Base-by-base conservation (phyloP, 768 basidiomycete genomes). In the Calocybe indica region DNA sequence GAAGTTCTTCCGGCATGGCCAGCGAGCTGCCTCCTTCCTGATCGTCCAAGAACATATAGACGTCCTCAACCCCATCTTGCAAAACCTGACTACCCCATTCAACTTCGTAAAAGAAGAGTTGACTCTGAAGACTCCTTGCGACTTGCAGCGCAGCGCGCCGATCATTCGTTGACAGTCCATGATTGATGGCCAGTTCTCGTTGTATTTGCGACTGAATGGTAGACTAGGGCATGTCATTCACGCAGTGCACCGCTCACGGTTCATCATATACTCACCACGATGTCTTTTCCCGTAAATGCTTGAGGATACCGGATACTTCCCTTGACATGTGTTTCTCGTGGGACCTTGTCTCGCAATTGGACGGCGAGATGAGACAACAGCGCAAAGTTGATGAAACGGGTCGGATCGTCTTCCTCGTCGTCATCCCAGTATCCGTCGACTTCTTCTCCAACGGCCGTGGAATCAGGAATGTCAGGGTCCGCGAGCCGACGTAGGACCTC, bases 71-170 rank as follows among this genome's bases (percentile, higher is more conserved):
- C 3, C 88, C 84, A 58, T 94, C 92, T 47, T 87, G 81, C 46
- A 96, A 67, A 1, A 83, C 73, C 13, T 83, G 80, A 43, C 83
- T 82, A 30, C 88, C 91, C 90, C 93, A 95, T 60, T 97, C 93
- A 6, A 97, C 93, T 62, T 98, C 95, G 60, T 92, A 91, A 65
- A 96, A 94, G 74, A 92, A 97, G 5, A 98, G 75, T 61, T 95
- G 92, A 49, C 80, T 85, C 60, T 97, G 93, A 34, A 98, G 72
- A 48, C 88, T 90, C 35, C 92, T 83, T 4, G 92, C 96, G 34
- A 95, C 85, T 60, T 88, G 83, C 29, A 96, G 69, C 4, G 94
- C 91, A 11, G 85, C 83, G 5, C 88, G 79, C 6, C 94, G 76
- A 55, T 94, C 91, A 51, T 77, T 84, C 0, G 82, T 83, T 3